phyloP scores from a whole-genome alignment of 306 rosid genomes.

The Carpinus fangiana region DNA sequence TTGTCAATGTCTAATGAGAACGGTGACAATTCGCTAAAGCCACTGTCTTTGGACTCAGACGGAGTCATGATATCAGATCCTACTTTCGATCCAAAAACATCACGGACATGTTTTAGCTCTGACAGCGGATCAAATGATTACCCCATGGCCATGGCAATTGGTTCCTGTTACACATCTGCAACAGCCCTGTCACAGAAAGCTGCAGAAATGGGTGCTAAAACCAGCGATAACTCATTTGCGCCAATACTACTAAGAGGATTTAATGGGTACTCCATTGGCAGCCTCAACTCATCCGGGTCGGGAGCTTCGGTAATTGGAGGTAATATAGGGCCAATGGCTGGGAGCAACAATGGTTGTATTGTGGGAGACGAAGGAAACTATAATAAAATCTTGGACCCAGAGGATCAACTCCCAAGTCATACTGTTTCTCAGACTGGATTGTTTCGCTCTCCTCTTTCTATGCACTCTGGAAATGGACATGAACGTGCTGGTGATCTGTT shows the following conservation, averaged over 20 bases:
- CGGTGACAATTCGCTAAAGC: conserved; percentile 40
- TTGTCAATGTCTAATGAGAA: not conserved
- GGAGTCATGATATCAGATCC: not conserved
- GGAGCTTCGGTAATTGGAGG: not conserved
- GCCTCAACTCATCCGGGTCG: not conserved
- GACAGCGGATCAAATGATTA: not conserved
- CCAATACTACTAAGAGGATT: conserved; percentile 1
- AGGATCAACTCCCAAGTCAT: not conserved
- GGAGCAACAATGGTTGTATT: not conserved
- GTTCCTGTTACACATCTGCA: conserved; percentile 63
- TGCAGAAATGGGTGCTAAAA: conserved; percentile 76
- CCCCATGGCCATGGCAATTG: conserved; percentile 50
- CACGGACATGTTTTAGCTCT: not conserved
- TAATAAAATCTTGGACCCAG: not conserved
- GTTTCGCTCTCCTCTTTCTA: not conserved
- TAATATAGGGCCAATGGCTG: not conserved
- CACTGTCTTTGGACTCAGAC: not conserved
- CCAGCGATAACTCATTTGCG: not conserved
- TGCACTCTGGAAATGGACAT: not conserved
- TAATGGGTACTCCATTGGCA: not conserved
- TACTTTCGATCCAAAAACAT: not conserved
- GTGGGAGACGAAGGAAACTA: not conserved
- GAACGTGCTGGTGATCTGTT: not conserved
- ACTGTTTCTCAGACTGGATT: conserved; percentile 2
- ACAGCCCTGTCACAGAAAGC: conserved; percentile 81